These are phyloP conservation scores for Jatropha podagrica DNA, from an alignment of 441 rosid genomes.

Conservation along the genomic window DNA sequence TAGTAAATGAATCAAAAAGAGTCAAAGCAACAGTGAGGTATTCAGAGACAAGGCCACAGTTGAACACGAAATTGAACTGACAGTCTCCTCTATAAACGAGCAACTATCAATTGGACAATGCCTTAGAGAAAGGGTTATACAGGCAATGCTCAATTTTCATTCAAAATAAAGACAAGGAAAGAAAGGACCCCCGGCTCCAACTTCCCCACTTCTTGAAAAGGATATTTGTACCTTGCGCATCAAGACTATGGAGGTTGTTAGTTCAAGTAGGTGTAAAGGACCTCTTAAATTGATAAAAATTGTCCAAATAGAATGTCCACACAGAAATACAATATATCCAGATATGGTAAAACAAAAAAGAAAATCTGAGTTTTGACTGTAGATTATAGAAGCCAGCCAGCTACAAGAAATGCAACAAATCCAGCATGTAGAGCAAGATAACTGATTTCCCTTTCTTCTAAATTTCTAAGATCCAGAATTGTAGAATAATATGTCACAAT, in stretches of 20 bases:
- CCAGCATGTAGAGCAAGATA: neutral
- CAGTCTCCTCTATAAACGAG: neutral
- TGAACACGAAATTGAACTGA: neutral
- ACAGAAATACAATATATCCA: neutral
- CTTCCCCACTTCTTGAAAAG: neutral
- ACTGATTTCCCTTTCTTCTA: neutral
- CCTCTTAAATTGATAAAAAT: too few species aligned
- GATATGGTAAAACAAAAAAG: neutral
- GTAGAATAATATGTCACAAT: neutral
- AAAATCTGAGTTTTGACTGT: neutral
- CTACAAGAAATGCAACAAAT: neutral
- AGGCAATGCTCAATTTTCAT: neutral
- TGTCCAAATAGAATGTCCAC: neutral
- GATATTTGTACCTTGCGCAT: neutral
- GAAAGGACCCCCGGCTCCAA: neutral
- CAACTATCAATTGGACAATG: neutral
- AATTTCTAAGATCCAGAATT: constrained; percentile 4
- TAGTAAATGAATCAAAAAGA: neutral
- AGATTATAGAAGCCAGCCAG: neutral
- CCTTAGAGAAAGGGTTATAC: neutral
- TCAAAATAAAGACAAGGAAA: neutral
- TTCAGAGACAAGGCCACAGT: neutral
- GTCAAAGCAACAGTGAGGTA: neutral
- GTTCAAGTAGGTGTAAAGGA: neutral
- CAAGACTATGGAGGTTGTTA: neutral